Evolutionary conservation across 352 stramenopile species (phyloP).

Genomic region (Globisporangium emineosum): DNA sequence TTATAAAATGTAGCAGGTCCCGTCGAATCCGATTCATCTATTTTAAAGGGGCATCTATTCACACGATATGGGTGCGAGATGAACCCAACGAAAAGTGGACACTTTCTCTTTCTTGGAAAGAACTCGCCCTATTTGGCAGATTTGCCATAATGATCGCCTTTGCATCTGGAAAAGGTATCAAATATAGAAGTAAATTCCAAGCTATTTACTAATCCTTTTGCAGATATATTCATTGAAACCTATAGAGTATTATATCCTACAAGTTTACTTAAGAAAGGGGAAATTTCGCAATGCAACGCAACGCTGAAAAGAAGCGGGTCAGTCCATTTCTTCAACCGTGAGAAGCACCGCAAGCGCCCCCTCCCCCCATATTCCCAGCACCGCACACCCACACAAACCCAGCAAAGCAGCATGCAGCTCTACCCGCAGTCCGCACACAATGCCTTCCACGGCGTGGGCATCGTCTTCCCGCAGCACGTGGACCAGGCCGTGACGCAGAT

Average conservation of each 20-base stretch:
- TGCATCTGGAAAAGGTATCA: no score
- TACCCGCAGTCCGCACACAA: constrained; percentile 62
- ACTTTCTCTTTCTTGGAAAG: neutral
- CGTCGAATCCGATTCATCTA: neutral
- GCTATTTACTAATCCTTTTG: no score
- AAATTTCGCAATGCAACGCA: no score
- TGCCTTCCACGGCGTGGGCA: constrained; percentile 41
- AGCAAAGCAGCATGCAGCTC: constrained; percentile 34
- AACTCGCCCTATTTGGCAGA: no score
- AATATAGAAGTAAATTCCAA: no score
- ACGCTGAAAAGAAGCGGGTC: no score
- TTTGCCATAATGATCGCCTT: no score
- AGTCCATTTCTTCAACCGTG: constrained; percentile 2
- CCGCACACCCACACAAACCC: neutral
- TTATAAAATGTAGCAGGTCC: neutral
- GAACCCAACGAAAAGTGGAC: constrained; percentile 1
- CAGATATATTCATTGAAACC: no score
- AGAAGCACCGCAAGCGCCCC: neutral
- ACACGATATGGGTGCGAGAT: neutral
- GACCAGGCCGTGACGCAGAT: constrained; percentile 72
- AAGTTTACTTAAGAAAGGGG: no score
- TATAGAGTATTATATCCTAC: no score
- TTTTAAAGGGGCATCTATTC: neutral
- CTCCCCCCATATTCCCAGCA: neutral
- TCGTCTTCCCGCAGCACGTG: constrained; percentile 47